Conservation (phyloP, 2,329 filamentous ascomycete genomes). For the Alternaria viburni region DNA sequence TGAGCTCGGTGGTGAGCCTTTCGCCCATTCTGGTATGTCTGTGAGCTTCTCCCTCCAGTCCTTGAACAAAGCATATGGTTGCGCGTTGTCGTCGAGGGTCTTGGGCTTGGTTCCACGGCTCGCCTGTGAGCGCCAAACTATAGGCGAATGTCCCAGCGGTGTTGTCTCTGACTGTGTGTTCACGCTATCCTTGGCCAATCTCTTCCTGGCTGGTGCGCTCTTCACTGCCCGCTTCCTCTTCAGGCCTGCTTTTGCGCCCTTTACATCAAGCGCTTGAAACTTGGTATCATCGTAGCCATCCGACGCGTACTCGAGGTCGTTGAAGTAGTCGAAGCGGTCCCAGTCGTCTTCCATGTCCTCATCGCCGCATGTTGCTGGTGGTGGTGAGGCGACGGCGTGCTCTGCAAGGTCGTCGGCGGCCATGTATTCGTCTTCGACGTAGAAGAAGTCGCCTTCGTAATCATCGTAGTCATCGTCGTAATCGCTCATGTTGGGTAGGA, state of each 20-base stretch:
- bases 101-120: constrained; percentile 30
- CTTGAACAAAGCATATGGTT: constrained; percentile 50
- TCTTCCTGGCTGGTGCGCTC: constrained; percentile 33
- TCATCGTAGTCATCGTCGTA: constrained; percentile 50
- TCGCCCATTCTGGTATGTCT: constrained; percentile 35
- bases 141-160: constrained; percentile 30
- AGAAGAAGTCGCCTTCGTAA: constrained; percentile 53
- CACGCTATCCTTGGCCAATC: constrained; percentile 12
- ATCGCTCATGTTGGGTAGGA: constrained; percentile 47
- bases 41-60: constrained; percentile 54
- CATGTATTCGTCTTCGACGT: constrained; percentile 54
- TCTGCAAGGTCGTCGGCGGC: constrained; percentile 58
- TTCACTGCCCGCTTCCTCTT: constrained; percentile 39
- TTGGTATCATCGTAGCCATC: constrained; percentile 55
- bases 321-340: constrained; percentile 57
- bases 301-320: constrained; percentile 56
- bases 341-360: constrained; percentile 49
- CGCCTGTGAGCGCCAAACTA: constrained; percentile 44
- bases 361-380: constrained; percentile 39
- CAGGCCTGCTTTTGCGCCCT: constrained; percentile 28
- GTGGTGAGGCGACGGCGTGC: constrained; percentile 53
- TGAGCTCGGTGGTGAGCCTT: constrained; percentile 23
- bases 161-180: constrained; percentile 10
- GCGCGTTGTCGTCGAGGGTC: constrained; percentile 34
- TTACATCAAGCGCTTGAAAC: constrained; percentile 28